Evolutionary conservation across 1,139 yeast species (phyloP).

Genomic region (Scheffersomyces segobiensis): DNA sequence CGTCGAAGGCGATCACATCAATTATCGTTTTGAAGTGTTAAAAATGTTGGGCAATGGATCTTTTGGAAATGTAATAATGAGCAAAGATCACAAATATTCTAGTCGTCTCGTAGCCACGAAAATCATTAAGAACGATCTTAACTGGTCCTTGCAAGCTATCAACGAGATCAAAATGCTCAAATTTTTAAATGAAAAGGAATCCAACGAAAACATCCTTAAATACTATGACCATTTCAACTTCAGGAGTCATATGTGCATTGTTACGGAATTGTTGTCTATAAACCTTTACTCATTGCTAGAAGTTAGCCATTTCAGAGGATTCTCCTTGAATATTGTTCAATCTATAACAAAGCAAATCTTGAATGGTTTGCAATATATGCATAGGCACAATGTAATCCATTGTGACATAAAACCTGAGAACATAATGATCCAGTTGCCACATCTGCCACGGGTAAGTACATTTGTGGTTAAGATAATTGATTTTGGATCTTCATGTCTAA

Average conservation of each 20-base stretch:
- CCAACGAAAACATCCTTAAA: slow-evolving; percentile 35
- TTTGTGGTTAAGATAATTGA: slow-evolving; percentile 58
- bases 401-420: slow-evolving; percentile 80
- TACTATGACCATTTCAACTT: slow-evolving; percentile 75
- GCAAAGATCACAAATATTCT: slow-evolving; percentile 62
- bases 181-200: slow-evolving; percentile 29
- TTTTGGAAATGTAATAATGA: slow-evolving; percentile 77
- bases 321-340: slow-evolving; percentile 52
- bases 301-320: slow-evolving; percentile 59
- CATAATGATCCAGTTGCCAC: slow-evolving; percentile 50
- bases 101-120: slow-evolving; percentile 64
- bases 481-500: slow-evolving; percentile 61
- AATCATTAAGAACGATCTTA: slow-evolving; percentile 70
- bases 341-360: slow-evolving; percentile 57
- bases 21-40: slow-evolving; percentile 68
- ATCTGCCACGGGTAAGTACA: slow-evolving; percentile 13
- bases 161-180: slow-evolving; percentile 74
- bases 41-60: slow-evolving; percentile 73
- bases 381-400: slow-evolving; percentile 60
- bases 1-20: slow-evolving; percentile 67
- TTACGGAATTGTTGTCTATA: slow-evolving; percentile 69
- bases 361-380: slow-evolving; percentile 61
- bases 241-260: slow-evolving; percentile 81
- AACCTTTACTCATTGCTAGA: slow-evolving; percentile 70
- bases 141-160: slow-evolving; percentile 77